Base-by-base conservation (phyloP, 495 filamentous ascomycete genomes). In the Viridothelium virens region DNA sequence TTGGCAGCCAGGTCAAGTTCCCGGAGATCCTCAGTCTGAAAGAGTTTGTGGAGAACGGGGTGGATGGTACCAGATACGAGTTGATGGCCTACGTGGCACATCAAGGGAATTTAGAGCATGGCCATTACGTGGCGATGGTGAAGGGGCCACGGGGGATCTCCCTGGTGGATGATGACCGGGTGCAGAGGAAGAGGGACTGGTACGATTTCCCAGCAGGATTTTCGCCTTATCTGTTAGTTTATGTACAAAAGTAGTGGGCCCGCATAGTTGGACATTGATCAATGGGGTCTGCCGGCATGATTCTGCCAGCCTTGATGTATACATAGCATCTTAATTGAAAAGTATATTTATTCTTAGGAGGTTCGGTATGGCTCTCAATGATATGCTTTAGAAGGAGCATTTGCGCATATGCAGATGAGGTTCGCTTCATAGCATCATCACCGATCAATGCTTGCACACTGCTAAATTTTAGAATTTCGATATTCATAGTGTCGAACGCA, bases 91-190 rank as follows among this genome's bases (percentile, higher is more conserved):
- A 34, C 36, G 53, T 59, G 18, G 53, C 53, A 36, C 53, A 59
- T 14, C 10, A 3, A 7, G 53, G 53, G 18, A 59, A 18, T 11
- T 31, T 59, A 9, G 18, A 11, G 3, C 18, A 14, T 33, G 53
- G 53, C 25, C 53, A 59, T 36, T 59, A 59, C 18, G 53, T 59
- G 53, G 18, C 53, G 7, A 59, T 59, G 53, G 53, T 59, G 53
- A 36, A 59, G 31, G 53, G 53, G 14, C 53, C 53, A 6, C n/a
- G 36, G 53, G 53, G 53, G 31, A 36, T 59, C 7, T 59, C 7
- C 53, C 7, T 34, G 53, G 36, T 59, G 7, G 53, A 59, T 59
- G 53, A 59, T 59, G 11, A 59, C 31, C 5, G 7, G 5, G 53
- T 59, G 25, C 10, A 34, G 53, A 59, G 36, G 31, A 59, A 18